Base-by-base conservation (phyloP, 768 basidiomycete genomes). In the Clavaria fumosa region DNA sequence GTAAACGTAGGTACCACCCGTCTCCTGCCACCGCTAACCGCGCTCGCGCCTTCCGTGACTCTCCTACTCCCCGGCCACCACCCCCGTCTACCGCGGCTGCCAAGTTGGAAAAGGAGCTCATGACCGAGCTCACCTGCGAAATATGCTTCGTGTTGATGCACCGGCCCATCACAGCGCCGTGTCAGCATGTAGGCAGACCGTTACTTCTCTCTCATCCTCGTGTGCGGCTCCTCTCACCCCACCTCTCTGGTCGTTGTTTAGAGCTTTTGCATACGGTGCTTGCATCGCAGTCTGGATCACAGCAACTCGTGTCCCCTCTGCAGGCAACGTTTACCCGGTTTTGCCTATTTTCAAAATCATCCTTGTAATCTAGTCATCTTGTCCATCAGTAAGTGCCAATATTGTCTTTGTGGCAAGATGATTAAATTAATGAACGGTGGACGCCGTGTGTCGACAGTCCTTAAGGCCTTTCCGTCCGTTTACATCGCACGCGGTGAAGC, bases 241-340 rank as follows among this genome's bases (percentile, higher is more conserved):
- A 14, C 1, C 18, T 37, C 24, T 21, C 22, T 20, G 22, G 32
- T 44, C 45, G 40, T 39, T 4, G 15, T 34, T 6, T 49, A 91
- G 85, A 89, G 90, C 0, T 97, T 90, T 59, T 97, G 93, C 53
- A 62, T 72, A 5, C 75, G 72, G 48, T 97, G 93, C 57, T 70
- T 97, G 20, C 80, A 86, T 42, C 77, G 93, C 24, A 78, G 88
- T 3, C 69, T 93, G 43, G 93, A 97, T 56, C 88, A 96, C 57
- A 77, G 69, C 43, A 52, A 61, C 27, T 56, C 70, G 7, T 97
- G 93, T 55, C 93, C 93, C 2, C 60, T 95, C 11, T 97, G 93
- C 57, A 72, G 93, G 34, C 64, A 78, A 43, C 63, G 67, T 28
- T 64, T 95, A 14, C 89, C 90, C 0, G 66, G 67, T 4, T 78